Evolutionary conservation across 441 rosid genomes (phyloP), one percentile per base, ranked within the genome.

Genomic region (Daphne laureola): DNA sequence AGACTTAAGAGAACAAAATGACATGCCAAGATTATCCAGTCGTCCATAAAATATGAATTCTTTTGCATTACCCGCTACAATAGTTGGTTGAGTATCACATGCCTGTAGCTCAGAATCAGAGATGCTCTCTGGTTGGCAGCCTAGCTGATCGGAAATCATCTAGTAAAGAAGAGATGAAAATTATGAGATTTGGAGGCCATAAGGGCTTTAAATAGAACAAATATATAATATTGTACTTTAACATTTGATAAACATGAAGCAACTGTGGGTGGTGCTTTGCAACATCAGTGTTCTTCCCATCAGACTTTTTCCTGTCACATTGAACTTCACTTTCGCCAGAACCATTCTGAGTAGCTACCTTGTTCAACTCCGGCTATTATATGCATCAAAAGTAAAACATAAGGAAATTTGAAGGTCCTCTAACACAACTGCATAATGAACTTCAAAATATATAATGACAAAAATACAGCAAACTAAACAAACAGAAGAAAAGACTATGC

Each of bases 11-110:
- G 95, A 87, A 72, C 96, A 87, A 79, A 84, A 90, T 56, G 96
- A 87, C 88, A 81, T 86, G 92, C 99, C 90, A 42, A 94, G 96
- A 71, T 94, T 94, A 72, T 94, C 99, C 17, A 90, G 96, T 77
- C 99, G 82, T 72, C 98, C 99, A 0, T 96, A 86, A 71, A 81
- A 94, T 66, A 94, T 53, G 65, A 90, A 94, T 73, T 94, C 96
- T 73, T 90, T 84, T 38, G 80, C 66, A 62, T 86, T 95, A 73
- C 98, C 98, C 45, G 72, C 99, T 52, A 84, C 71, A 61, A 76
- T 56, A 68, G 96, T 87, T 25, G 88, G 96, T 67, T 94, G 99
- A 58, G 98, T 86, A 70, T 94, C 99, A 61, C 99, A 94, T 49
- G 87, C 94, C 86, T 94, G 99, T 73, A 94, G 74, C 74, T 94